phyloP scores from a whole-genome alignment of 2,329 filamentous ascomycete genomes.

The Beauveria australis region DNA sequence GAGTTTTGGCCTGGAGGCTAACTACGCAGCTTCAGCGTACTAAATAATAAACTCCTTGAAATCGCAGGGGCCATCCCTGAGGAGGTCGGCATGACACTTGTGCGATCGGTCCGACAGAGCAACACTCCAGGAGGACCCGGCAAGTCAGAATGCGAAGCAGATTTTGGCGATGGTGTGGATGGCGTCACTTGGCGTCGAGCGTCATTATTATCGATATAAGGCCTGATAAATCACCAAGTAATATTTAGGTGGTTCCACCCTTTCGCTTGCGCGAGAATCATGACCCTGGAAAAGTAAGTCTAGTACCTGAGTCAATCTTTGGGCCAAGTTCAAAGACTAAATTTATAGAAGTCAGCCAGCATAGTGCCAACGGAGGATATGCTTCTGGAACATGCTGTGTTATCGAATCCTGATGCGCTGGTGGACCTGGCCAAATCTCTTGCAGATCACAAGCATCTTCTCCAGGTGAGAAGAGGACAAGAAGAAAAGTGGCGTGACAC shows the following conservation, averaged over 20 bases:
- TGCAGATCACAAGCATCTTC: constrained; percentile 50
- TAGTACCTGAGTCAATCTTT: constrained; percentile 72
- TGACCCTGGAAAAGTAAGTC: constrained; percentile 70
- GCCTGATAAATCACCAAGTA: too few relatives aligned
- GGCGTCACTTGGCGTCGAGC: constrained; percentile 66
- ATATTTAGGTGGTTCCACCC: too few relatives aligned
- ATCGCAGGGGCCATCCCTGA: neutral
- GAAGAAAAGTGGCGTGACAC: constrained; percentile 1
- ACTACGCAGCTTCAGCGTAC: constrained; percentile 59
- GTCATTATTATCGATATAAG: too few relatives aligned
- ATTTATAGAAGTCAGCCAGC: constrained; percentile 83
- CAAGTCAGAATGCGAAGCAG: constrained; percentile 16
- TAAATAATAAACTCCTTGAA: neutral
- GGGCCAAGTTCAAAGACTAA: constrained; percentile 72
- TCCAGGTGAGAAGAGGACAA: constrained; percentile 24
- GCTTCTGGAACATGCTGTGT: constrained; percentile 75
- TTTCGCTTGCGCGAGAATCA: constrained; percentile 40
- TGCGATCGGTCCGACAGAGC: neutral
- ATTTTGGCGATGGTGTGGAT: constrained; percentile 43
- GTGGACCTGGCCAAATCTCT: constrained; percentile 55
- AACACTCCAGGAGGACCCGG: neutral
- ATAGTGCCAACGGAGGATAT: constrained; percentile 80
- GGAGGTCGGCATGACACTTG: neutral
- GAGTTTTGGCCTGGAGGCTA: constrained; percentile 32
- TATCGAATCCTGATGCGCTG: constrained; percentile 65